These are phyloP conservation scores for Pelagophyceae sp. DNA, from an alignment of 352 stramenopile genomes.

Conservation along the genomic window DNA sequence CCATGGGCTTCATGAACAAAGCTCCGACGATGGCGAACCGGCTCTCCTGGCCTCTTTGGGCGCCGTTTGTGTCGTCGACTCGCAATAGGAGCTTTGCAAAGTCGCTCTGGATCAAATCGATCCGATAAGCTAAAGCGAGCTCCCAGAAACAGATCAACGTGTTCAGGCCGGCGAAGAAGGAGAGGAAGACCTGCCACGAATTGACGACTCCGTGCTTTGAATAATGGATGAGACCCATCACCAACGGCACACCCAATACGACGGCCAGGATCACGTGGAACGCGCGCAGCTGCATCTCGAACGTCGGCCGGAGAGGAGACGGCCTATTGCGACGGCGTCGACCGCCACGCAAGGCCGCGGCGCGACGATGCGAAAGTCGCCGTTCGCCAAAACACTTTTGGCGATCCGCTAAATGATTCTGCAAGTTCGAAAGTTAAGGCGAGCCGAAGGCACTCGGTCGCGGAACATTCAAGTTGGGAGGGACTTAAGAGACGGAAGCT, in stretches of 20 bases:
- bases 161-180: conserved; percentile 37
- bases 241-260: background rate
- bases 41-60: too few species aligned
- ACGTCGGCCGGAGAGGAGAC: too few species aligned
- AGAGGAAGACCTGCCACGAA: conserved; percentile 14
- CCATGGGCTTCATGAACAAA: conserved; percentile 22
- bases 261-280: background rate
- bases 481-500: too few species aligned
- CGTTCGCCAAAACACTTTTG: too few species aligned
- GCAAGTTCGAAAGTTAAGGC: too few species aligned
- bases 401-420: too few species aligned
- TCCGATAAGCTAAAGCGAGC: conserved; percentile 38
- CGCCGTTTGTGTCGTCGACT: background rate
- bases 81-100: background rate
- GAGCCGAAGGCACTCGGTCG: too few species aligned
- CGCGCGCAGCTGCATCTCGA: too few species aligned
- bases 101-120: conserved; percentile 27
- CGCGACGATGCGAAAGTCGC: too few species aligned
- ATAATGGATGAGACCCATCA: background rate
- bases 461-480: too few species aligned
- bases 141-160: conserved; percentile 41
- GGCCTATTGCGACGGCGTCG: too few species aligned
- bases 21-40: background rate
- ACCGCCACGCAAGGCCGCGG: too few species aligned
- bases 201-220: background rate